Evolutionary conservation across 306 rosid species (phyloP), one percentile per base, ranked within the genome.

Genomic region (Senna tora): DNA sequence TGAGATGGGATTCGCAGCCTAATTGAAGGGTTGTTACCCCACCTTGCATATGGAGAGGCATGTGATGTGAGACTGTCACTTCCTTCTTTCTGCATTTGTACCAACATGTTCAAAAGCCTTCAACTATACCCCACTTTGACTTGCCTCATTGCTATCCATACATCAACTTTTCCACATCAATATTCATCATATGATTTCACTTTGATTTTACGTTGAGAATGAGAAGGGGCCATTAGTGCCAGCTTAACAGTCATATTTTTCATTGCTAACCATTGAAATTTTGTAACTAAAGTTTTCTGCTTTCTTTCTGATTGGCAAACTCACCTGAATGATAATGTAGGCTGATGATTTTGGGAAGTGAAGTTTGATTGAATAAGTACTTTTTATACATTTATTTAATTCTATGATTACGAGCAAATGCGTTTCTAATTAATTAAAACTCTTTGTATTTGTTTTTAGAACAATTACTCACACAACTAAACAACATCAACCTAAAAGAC

Each of bases 111-210:
- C 38, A 67, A 76, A 84, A 42, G 78, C 41, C 1, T 34, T 16
- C 39, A 59, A 67, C n/a, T n/a, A 25, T 38, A 32, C 72, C 84
- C 76, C 80, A 59, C 79, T 78, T 83, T 86, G 88, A 86, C 86
- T 72, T 71, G 0, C 19, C 49, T 50, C 43, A 19, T 43, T 55
- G 71, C 28, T 69, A 58, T 71, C 22, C 63, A 60, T 58, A 69
- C 56, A 42, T 81, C 86, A 65, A 69, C 84, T 77, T 86, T 74
- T 59, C 43, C 25, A 28, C 22, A 52, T 50, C 28, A 47, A 71
- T 41, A 42, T 60, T 33, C 21, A 22, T 55, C 47, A 15, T 52
- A 65, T 72, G 67, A 55, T 75, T 77, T n/a, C n/a, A n/a, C n/a
- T n/a, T n/a, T 67, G 63, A 62, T 68, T 57, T 65, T 58, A 62